Conservation (phyloP, 495 filamentous ascomycete species). For the Entonaema liquescens region DNA sequence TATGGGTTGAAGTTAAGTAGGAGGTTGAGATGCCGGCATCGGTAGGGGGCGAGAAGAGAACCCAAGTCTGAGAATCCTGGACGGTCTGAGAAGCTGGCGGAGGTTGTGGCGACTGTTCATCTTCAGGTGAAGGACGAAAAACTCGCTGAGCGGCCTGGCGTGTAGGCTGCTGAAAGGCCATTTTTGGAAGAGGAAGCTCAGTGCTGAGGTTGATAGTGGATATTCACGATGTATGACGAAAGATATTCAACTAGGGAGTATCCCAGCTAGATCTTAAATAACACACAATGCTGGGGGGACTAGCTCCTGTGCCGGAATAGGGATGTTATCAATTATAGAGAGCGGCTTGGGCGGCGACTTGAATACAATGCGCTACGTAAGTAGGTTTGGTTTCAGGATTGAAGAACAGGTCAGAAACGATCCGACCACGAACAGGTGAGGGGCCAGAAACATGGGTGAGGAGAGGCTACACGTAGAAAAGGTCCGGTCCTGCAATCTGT, state of each 20-base stretch:
- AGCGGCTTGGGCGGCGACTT: constrained; percentile 28
- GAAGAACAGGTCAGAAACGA: constrained; percentile 23
- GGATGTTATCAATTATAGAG: constrained; percentile 29
- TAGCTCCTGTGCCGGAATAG: constrained; percentile 18
- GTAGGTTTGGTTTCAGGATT: constrained; percentile 19
- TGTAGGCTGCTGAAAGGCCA: constrained; percentile 87
- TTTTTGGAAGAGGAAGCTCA: constrained; percentile 47
- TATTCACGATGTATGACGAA: constrained; percentile 24
- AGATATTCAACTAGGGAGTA: constrained; percentile 35
- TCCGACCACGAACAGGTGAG: constrained; percentile 30
- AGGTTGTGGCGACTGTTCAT: constrained; percentile 55
- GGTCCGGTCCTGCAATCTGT: constrained; percentile 27
- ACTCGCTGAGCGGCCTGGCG: constrained; percentile 68
- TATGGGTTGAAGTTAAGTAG: constrained; percentile 75
- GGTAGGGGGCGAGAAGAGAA: constrained; percentile 86
- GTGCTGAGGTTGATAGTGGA: constrained; percentile 16
- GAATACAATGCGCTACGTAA: constrained; percentile 27
- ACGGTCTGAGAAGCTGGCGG: constrained; percentile 50
- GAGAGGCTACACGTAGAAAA: constrained; percentile 39
- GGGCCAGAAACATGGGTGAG: constrained; percentile 28
- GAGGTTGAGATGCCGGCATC: constrained; percentile 69
- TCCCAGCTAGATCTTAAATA: constrained; percentile 42
- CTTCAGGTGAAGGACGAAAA: constrained; percentile 61
- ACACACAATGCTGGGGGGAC: constrained; percentile 16
- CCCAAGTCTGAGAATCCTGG: constrained; percentile 90